Percentiles rank a stretch among this genome's conserved stretches.
phyloP scores from a whole-genome alignment of 306 rosid species.

The Cercis canadensis region DNA sequence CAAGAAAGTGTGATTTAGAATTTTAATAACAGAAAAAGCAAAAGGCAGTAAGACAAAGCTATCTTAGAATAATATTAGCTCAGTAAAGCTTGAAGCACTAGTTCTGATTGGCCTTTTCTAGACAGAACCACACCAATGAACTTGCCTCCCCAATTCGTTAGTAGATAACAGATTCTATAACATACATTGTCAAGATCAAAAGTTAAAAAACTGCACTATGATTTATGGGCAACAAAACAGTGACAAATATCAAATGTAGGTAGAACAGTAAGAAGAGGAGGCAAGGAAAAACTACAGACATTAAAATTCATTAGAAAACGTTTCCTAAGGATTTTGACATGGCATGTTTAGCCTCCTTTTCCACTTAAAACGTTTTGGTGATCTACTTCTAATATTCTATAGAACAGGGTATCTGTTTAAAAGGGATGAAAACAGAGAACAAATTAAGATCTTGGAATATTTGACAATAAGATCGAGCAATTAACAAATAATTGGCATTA shows the following conservation, averaged over 20 bases:
- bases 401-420: neutral
- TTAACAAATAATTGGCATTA: neutral
- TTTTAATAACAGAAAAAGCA: neutral
- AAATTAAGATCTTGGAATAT: neutral
- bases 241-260: neutral
- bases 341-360: slow-evolving; percentile 2
- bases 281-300: neutral
- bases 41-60: neutral
- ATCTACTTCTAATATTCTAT: neutral
- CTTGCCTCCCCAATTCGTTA: slow-evolving; percentile 14
- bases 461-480: slow-evolving; percentile 25
- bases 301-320: neutral
- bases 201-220: neutral
- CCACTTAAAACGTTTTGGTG: neutral
- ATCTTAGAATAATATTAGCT: neutral
- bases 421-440: slow-evolving; percentile 17
- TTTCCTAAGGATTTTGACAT: no score
- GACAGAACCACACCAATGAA: slow-evolving; percentile 14
- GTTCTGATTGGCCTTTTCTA: neutral
- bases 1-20: neutral
- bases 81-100: neutral
- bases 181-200: neutral
- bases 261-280: neutral
- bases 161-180: neutral
- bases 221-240: neutral